Base-by-base conservation (phyloP, 345 rosid species). In the Raphanus raphanistrum region DNA sequence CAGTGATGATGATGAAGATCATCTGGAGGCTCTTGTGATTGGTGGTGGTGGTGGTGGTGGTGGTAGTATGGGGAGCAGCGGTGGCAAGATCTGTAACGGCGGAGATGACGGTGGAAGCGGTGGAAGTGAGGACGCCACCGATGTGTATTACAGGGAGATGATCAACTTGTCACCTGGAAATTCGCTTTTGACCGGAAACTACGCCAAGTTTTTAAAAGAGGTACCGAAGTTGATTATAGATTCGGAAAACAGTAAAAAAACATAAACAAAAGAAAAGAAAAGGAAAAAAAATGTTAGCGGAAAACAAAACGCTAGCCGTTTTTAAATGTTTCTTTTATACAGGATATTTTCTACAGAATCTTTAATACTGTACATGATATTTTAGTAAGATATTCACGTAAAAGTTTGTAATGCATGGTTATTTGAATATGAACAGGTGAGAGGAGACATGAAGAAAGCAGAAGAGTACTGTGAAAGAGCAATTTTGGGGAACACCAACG, bases 131-230 rank as follows among this genome's bases (percentile, higher is more conserved):
- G 82, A 79, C 6, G 75, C 80, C 41, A 84, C 87, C 36, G 88
- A 91, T 13, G 81, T 61, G 64, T 91, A 89, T 86, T 91, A 87
- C 75, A 75, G 74, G 64, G 84, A 71, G 28, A 85, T 88, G 92
- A 89, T 91, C 36, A 82, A 86, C 8, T 76, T 77, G 21, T 73
- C 86, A 66, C 90, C 93, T 27, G 84, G 76, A 28, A 91, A 86
- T 74, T 66, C 89, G 8, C 86, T 88, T 71, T 71, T 88, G 55
- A 87, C 87, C 12, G 90, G 88, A 59, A 91, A 89, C 79, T 89
- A 89, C 75, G 93, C 93, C 9, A 88, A 65, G 83, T 87, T 88
- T 75, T 82, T 89, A 83, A 89, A 87, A 87, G 92, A 89, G 88
- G 94, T 88, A 76, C 21, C 32, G 9, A 61, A 59, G 59, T 75